phyloP scores from a whole-genome alignment of 2,329 filamentous ascomycete species.

The Coleophoma cylindrospora region DNA sequence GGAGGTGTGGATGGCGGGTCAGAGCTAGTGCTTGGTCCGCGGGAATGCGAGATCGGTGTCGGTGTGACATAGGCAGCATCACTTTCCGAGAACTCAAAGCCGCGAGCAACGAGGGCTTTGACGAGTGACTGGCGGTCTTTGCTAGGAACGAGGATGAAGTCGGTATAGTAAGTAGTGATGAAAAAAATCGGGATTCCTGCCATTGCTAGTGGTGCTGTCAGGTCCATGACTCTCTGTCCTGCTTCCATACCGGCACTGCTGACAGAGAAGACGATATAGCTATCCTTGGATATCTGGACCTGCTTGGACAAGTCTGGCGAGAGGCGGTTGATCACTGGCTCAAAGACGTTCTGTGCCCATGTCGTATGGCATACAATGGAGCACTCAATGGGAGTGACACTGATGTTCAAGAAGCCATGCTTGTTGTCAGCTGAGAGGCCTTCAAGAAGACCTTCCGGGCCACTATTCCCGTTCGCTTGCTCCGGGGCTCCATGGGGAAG shows the following conservation, averaged over 20 bases:
- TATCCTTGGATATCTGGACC: conserved; percentile 74
- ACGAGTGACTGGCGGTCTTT: conserved; percentile 72
- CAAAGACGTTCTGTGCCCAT: conserved; percentile 71
- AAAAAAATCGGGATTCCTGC: conserved; percentile 97
- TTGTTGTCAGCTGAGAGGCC: conserved; percentile 46
- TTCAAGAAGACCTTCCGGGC: conserved; percentile 31
- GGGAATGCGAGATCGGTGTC: conserved; percentile 19
- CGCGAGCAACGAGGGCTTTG: conserved; percentile 68
- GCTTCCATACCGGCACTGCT: conserved; percentile 87
- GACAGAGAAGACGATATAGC: conserved; percentile 85
- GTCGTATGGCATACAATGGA: conserved; percentile 81
- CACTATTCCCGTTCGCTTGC: conserved; percentile 27
- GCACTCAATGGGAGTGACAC: conserved; percentile 86
- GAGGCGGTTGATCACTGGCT: conserved; percentile 62
- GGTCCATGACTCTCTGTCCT: conserved; percentile 82
- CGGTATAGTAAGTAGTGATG: conserved; percentile 96
- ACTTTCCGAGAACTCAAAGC: conserved; percentile 77
- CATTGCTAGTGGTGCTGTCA: conserved; percentile 85
- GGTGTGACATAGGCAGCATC: conserved; percentile 63
- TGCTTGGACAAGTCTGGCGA: conserved; percentile 44
- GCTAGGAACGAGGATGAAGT: conserved; percentile 87
- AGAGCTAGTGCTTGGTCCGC: conserved; percentile 35
- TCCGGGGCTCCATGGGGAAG: conserved; percentile 52
- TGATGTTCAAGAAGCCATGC: conserved; percentile 88
- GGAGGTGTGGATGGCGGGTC: conserved; percentile 65